phyloP scores from a whole-genome alignment of 1,139 yeast genomes.

The Pichia sp. region DNA sequence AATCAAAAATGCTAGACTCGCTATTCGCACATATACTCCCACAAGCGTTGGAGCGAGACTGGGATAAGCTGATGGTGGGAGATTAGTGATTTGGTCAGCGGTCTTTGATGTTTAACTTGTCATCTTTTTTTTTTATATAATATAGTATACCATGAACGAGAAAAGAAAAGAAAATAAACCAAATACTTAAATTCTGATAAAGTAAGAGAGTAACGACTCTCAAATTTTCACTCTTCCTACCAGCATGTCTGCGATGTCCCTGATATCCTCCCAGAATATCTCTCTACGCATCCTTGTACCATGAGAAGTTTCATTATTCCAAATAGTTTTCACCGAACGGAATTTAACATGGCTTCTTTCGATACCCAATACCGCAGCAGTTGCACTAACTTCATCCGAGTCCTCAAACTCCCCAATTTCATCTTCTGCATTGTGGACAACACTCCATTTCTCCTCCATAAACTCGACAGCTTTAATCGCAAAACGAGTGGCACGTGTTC shows the following conservation, averaged over 20 bases:
- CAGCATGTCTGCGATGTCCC: constrained; percentile 78
- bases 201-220: background rate
- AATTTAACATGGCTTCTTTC: constrained; percentile 73
- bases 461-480: constrained; percentile 86
- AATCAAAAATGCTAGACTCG: background rate
- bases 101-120: background rate
- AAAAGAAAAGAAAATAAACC: background rate
- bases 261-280: constrained; percentile 73
- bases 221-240: constrained; percentile 59
- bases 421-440: constrained; percentile 31
- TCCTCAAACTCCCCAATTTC: constrained; percentile 28
- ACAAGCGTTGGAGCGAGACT: constrained; percentile 6
- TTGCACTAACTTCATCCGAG: constrained; percentile 37
- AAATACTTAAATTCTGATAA: background rate
- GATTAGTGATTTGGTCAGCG: background rate
- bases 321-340: constrained; percentile 67
- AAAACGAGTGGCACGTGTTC: constrained; percentile 85
- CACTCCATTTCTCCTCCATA: constrained; percentile 49
- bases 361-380: constrained; percentile 87
- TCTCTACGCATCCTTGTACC: constrained; percentile 81
- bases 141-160: background rate
- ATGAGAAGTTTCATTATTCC: constrained; percentile 81
- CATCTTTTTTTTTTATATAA: background rate
- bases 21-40: constrained; percentile 9
- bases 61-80: constrained; percentile 2